These are phyloP conservation scores for Solanum gracilifrons DNA, from an alignment of 257 asterid species.

Conservation along the genomic window DNA sequence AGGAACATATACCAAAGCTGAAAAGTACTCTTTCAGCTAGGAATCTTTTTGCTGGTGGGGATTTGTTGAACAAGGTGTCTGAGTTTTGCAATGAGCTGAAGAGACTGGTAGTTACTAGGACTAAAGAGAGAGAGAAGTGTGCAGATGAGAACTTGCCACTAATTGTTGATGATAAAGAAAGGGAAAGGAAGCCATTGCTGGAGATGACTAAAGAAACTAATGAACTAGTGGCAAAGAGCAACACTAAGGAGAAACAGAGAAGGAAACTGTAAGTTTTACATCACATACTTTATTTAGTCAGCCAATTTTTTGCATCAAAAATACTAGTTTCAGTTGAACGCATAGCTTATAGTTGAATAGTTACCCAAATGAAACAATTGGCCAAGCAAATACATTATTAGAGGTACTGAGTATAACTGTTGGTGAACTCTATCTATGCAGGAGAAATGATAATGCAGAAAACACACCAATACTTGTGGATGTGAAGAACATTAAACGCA, in stretches of 20 bases:
- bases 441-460: conserved; percentile 63
- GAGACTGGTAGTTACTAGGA: conserved; percentile 43
- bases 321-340: not conserved
- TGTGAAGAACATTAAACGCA: conserved; percentile 34
- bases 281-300: not conserved
- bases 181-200: conserved; percentile 67
- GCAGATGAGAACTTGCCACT: conserved; percentile 1
- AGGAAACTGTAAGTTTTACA: conserved; percentile 45
- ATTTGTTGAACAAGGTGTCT: conserved; percentile 57
- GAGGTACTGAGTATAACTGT: not conserved
- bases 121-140: conserved; percentile 36
- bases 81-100: conserved; percentile 91
- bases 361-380: not conserved
- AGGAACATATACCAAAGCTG: conserved; percentile 46
- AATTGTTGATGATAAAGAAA: conserved; percentile 26
- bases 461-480: conserved; percentile 60
- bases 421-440: conserved; percentile 11
- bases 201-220: conserved; percentile 31
- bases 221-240: conserved; percentile 25
- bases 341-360: not conserved
- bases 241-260: conserved; percentile 41
- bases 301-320: not conserved
- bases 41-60: conserved; percentile 83
- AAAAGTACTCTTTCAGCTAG: conserved; percentile 75
- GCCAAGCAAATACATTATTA: not conserved